Conservation (phyloP, 139 green algal species). For the Volvox reticuliferus region DNA sequence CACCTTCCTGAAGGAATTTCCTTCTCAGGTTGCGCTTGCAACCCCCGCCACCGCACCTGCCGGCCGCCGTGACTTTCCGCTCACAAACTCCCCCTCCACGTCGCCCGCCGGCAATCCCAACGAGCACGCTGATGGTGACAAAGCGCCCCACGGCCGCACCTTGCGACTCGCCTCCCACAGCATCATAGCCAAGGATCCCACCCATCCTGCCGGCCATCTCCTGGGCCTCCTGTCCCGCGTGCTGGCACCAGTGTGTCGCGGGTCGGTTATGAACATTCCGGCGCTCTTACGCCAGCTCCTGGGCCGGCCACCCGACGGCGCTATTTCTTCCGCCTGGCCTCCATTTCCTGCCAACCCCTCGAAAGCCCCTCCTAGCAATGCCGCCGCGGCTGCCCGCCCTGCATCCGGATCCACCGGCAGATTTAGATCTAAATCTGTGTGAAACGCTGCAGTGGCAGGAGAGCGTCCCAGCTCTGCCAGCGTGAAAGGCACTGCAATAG, state of each 20-base stretch:
- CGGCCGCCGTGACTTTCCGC: not conserved
- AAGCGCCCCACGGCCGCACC: not conserved
- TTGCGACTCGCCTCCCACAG: not conserved
- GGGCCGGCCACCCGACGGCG: not conserved
- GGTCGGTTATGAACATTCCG: not conserved
- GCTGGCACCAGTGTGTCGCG: not conserved
- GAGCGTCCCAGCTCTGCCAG: not conserved
- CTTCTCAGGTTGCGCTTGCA: not conserved
- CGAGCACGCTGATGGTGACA: not conserved
- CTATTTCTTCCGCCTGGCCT: not conserved
- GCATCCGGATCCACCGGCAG: not conserved
- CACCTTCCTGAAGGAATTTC: constrained; percentile 10
- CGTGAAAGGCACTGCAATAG: not conserved
- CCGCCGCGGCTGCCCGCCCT: not conserved
- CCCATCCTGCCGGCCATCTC: constrained; percentile 1
- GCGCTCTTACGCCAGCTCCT: constrained; percentile 25
- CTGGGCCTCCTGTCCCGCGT: not conserved
- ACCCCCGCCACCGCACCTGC: not conserved
- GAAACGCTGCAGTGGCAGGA: not conserved
- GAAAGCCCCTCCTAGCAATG: not conserved
- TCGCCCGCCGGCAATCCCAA: not conserved
- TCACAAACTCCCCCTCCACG: too few relatives aligned
- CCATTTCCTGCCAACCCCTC: not conserved
- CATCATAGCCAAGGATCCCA: constrained; percentile 21
- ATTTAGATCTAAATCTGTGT: not conserved